Percentiles rank a stretch among this genome's conserved stretches.
phyloP scores from a whole-genome alignment of 139 green algal species.

The Chlamydomonas incerta region DNA sequence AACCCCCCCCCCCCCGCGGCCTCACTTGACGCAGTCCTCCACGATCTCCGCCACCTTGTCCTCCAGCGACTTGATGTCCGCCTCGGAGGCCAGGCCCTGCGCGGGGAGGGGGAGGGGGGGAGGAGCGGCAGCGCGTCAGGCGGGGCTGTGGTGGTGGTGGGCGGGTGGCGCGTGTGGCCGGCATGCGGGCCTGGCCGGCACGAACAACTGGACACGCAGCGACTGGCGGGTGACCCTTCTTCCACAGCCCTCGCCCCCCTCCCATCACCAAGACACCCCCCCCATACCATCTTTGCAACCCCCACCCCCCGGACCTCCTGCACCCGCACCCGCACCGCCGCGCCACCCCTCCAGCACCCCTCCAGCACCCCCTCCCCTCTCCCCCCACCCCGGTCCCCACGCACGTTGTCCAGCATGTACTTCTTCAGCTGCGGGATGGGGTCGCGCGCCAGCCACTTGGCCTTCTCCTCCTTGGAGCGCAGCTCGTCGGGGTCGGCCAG shows the following conservation, averaged over 20 bases:
- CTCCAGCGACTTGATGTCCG: constrained; percentile 84
- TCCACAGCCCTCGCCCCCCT: too few relatives aligned
- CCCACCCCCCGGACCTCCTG: too few relatives aligned
- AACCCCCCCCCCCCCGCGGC: too few relatives aligned
- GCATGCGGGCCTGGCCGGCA: too few relatives aligned
- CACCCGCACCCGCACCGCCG: too few relatives aligned
- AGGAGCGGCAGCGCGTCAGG: neutral
- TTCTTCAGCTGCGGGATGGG: constrained; percentile 74
- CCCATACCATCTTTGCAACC: too few relatives aligned
- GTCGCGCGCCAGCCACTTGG: constrained; percentile 72
- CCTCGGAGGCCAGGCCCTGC: constrained; percentile 74
- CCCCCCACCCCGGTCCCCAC: neutral
- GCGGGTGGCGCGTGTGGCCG: too few relatives aligned
- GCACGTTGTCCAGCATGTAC: constrained; percentile 81
- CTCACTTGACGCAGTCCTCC: constrained; percentile 84
- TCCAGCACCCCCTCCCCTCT: neutral
- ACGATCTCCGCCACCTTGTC: constrained; percentile 72
- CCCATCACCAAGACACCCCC: too few relatives aligned
- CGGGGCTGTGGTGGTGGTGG: too few relatives aligned
- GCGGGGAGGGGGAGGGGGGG: neutral
- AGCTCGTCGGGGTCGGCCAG: constrained; percentile 98
- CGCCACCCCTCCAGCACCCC: neutral
- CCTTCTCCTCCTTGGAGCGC: constrained; percentile 91
- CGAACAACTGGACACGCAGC: too few relatives aligned
- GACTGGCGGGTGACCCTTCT: too few relatives aligned